Base-by-base conservation (phyloP, 257 asterid genomes). In the Ocimum tenuiflorum region DNA sequence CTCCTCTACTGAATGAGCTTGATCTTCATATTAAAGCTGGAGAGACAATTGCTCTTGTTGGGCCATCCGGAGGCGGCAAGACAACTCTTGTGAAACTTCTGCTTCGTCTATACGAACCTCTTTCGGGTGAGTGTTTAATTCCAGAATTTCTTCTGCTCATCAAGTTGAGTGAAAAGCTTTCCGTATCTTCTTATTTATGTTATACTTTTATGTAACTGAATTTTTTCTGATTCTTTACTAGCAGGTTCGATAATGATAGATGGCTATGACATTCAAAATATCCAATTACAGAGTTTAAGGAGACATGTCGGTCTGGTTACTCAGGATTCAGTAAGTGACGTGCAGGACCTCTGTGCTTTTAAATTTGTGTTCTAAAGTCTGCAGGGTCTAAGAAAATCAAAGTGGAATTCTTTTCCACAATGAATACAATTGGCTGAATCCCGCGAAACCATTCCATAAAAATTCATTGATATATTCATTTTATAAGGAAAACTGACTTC, bases 21-120 rank as follows among this genome's bases (percentile, higher is more conserved):
- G 77, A 83, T 81, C 87, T 91, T 52, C 95, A 80, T 70, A 80
- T 89, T 73, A 82, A 78, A 75, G 85, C 96, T 63, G 98, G 98
- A 51, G 91, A 87, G 73, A 85, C 95, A 12, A 79, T 91, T 78
- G 96, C 96, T 43, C 83, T 91, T n/a, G 84, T 89, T 65, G 96
- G 98, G 59, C 94, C 98, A 76, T 91, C 98, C 6, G 98, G 96
- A 71, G 98, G 98, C 57, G 96, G 96, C 80, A 91, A 91, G 79
- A 89, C 96, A 17, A 91, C 96, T 38, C 84, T 89, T 48, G 91
- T 75, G 54, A 91, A 91, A 80, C 98, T 91, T 55, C 95, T 91
- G 19, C 98, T 91, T 81, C 98, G 95, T 73, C 79, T 91, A 47
- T 89, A 91, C 60, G 85, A 87, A 78, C 95, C 96, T 78, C 81